Evolutionary conservation across 257 asterid genomes (phyloP), one percentile per base, ranked within the genome.

Genomic region (Coffea canephora): DNA sequence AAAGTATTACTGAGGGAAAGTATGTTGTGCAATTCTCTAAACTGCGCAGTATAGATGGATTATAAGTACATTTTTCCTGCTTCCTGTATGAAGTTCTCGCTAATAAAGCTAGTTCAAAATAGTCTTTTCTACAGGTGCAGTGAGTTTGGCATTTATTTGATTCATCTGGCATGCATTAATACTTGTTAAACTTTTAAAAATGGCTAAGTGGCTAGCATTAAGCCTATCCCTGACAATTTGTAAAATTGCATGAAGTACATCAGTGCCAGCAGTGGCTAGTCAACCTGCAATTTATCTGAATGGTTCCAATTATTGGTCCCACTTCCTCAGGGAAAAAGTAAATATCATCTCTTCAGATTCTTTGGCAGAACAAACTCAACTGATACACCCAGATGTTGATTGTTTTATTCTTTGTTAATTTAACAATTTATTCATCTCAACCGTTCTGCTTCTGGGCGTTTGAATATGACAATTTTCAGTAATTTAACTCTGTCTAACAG

Each of bases 401-500:
- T 23, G 34, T 25, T n/a, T 39, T 61, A 2, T 41, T 69, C 45
- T 41, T 74, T 18, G 15, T 11, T 25, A 64, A 64, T 64, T 50
- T 54, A 18, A 54, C 71, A 67, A 14, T 67, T 67, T 8, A 67
- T 67, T 55, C 8, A 36, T 46, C 21, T 62, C 25, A 62, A 49
- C 34, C 13, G 3, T 49, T 21, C 23, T 76, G 31, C 21, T 41
- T 48, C 49, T 61, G 27, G 48, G 21, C 70, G 59, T 65, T 25
- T 69, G 72, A 81, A 55, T 68, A 67, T 67, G 66, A 25, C 64
- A n/a, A 8, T 79, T 66, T 80, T 25, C 16, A 15, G 16, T 21
- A 16, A 18, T 41, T 39, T 66, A 41, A 64, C 79, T 69, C 46
- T 76, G 66, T 43, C 11, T 31, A 48, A 66, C 92, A 95, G 99